Percentiles rank a stretch among this genome's conserved stretches.
Conservation (phyloP, 345 rosid genomes). For the Gossypium sturtianum region DNA sequence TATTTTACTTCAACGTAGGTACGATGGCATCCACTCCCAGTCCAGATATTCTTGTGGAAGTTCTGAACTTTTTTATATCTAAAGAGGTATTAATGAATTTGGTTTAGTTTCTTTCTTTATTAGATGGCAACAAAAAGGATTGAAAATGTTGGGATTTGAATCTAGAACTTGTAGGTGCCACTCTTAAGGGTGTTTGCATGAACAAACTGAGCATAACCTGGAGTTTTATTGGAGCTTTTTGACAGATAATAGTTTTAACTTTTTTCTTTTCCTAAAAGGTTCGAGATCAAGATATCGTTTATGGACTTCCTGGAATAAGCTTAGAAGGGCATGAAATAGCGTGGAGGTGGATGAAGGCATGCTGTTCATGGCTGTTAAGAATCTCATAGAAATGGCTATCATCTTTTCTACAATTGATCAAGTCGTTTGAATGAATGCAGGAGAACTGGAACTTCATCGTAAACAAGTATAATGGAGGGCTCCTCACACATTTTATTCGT, state of each 20-base stretch:
- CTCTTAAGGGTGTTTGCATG: too few species aligned
- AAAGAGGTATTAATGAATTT: constrained; percentile 54
- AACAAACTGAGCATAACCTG: too few species aligned
- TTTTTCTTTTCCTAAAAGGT: constrained; percentile 39
- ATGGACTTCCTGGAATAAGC: constrained; percentile 56
- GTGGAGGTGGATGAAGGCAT: constrained; percentile 83
- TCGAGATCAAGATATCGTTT: constrained; percentile 78
- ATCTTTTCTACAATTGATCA: not conserved
- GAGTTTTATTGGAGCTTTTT: not conserved
- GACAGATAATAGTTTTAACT: not conserved
- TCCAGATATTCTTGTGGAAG: constrained; percentile 52
- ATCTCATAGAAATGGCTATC: not conserved
- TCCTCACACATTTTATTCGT: constrained; percentile 21
- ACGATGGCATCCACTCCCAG: constrained; percentile 64
- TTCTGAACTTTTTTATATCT: constrained; percentile 65
- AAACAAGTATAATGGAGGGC: constrained; percentile 29
- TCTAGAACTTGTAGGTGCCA: too few species aligned
- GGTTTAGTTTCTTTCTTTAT: not conserved
- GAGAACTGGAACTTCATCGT: constrained; percentile 36
- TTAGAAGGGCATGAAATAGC: constrained; percentile 84
- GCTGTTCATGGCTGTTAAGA: not conserved
- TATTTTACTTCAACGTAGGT: constrained; percentile 35
- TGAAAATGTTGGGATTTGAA: too few species aligned
- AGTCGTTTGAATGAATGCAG: constrained; percentile 19
- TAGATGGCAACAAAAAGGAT: too few species aligned